Evolutionary conservation across 1,139 yeast species (phyloP), one percentile per base, ranked within the genome.

Genomic region (Protomyces inundatus): DNA sequence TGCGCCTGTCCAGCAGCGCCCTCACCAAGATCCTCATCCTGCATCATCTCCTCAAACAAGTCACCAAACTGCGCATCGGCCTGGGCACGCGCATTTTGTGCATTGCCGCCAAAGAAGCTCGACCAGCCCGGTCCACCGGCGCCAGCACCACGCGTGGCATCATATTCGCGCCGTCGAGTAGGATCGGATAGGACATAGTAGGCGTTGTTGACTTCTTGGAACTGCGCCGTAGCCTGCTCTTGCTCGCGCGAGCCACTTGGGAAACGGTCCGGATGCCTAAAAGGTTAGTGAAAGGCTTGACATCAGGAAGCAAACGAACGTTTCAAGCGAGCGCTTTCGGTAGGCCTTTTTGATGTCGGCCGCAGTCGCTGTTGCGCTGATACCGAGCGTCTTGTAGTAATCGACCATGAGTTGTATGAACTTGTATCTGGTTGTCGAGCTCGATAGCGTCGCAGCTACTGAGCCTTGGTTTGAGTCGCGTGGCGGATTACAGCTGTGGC

Each of bases 341-440:
- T 87, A 89, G 0, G 95, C 93, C 73, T 82, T 84, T 69, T 86
- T 84, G 71, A 89, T 87, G 68, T 88, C 95, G 4, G 77, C 76
- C 51, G 81, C 74, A 1, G 86, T 76, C 7, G 96, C 93, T 33
- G 82, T 78, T 16, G 80, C 73, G 9, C 81, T 81, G 12, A 89
- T 82, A 50, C 89, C 64, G 34, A 89, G 80, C 4, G 88, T 77
- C 66, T 82, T 88, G 73, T 88, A 88, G 37, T 53, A 60, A 32
- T 60, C 64, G 5, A 54, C 23, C 23, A 23, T 23, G 23, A 23
- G 23, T 23, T 2, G 23, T 23, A 23, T 23, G 1, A 2, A 23
- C 2, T 23, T 2, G 23, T 23, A 23, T 23, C 23, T 23, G 23
- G 23, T 23, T 23, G 23, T 23, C 23, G 23, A 23, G 23, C 23